Conservation (phyloP, 1,284 basidiomycete species). For the Malassezia cuniculi region DNA sequence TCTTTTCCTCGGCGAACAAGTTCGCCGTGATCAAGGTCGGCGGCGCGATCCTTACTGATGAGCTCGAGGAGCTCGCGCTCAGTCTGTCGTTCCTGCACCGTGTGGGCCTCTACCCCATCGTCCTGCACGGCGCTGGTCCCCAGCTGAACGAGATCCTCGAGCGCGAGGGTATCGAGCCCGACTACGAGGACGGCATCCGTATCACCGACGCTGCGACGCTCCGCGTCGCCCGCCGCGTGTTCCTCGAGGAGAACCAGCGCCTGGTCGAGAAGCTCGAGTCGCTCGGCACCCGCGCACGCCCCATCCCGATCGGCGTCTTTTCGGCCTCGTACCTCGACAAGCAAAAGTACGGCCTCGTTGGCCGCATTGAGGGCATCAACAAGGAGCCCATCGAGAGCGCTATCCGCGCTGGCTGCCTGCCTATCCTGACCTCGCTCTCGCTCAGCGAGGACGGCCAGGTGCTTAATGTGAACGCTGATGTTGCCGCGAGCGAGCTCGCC, state of each 20-base stretch:
- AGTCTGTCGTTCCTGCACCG: conserved; percentile 44
- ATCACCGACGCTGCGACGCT: conserved; percentile 44
- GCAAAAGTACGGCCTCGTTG: conserved; percentile 45
- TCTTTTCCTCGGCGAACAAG: conserved; percentile 43
- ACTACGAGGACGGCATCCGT: conserved; percentile 45
- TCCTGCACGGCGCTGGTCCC: conserved; percentile 44
- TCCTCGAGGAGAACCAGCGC: conserved; percentile 43
- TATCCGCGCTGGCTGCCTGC: conserved; percentile 43
- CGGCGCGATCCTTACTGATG: conserved; percentile 43
- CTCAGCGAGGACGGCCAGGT: conserved; percentile 44
- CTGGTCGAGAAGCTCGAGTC: conserved; percentile 45
- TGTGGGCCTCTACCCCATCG: conserved; percentile 44
- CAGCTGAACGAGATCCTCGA: conserved; percentile 45
- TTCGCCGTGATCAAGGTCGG: conserved; percentile 45
- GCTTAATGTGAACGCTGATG: conserved; percentile 45
- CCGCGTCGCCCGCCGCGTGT: conserved; percentile 41
- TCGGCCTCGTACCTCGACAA: conserved; percentile 43
- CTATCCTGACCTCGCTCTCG: conserved; percentile 42
- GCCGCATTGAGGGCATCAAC: conserved; percentile 42
- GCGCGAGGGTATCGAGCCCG: conserved; percentile 42
- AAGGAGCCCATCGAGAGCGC: conserved; percentile 46
- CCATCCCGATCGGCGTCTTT: conserved; percentile 43
- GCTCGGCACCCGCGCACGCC: conserved; percentile 40
- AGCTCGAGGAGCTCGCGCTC: conserved; percentile 44
- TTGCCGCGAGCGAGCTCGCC: conserved; percentile 42